These are phyloP conservation scores for Chrysoporthe austroafricana DNA, from an alignment of 2,329 filamentous ascomycete genomes.

Conservation along the genomic window DNA sequence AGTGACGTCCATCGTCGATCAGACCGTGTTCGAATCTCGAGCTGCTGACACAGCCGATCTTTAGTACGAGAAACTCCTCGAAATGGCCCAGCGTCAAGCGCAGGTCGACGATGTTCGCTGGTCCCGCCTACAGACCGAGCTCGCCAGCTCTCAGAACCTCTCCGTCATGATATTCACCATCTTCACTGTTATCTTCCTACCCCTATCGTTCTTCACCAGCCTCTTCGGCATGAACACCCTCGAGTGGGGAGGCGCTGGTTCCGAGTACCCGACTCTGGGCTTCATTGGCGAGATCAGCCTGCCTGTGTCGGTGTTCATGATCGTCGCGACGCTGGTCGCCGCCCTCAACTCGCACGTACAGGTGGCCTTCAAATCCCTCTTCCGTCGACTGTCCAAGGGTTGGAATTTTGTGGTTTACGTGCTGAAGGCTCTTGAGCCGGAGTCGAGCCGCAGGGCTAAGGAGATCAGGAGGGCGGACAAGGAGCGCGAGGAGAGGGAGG, in stretches of 20 bases:
- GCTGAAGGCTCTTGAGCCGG: constrained; percentile 35
- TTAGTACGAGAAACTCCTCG: constrained; percentile 65
- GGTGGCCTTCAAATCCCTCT: constrained; percentile 33
- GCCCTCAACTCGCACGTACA: constrained; percentile 58
- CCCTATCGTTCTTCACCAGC: constrained; percentile 67
- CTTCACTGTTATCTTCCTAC: constrained; percentile 66
- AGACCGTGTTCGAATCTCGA: constrained; percentile 33
- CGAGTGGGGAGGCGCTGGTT: constrained; percentile 56
- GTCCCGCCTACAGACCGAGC: constrained; percentile 64
- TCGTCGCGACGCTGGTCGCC: constrained; percentile 54
- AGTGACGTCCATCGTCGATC: constrained; percentile 31
- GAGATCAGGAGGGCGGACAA: constrained; percentile 28
- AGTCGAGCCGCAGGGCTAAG: constrained; percentile 29
- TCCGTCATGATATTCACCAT: constrained; percentile 70
- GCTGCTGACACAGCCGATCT: constrained; percentile 33
- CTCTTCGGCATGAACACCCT: constrained; percentile 68
- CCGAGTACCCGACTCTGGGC: constrained; percentile 47
- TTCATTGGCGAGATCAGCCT: constrained; percentile 53
- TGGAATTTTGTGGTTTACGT: constrained; percentile 15
- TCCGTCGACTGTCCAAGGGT: constrained; percentile 1
- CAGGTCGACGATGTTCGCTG: constrained; percentile 69
- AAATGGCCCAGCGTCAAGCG: constrained; percentile 69
- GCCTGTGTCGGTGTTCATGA: constrained; percentile 53
- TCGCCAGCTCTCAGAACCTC: constrained; percentile 64
- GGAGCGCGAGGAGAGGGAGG: constrained; percentile 31